Conservation (phyloP, 2,329 filamentous ascomycete species). For the Paraphoma sp. region DNA sequence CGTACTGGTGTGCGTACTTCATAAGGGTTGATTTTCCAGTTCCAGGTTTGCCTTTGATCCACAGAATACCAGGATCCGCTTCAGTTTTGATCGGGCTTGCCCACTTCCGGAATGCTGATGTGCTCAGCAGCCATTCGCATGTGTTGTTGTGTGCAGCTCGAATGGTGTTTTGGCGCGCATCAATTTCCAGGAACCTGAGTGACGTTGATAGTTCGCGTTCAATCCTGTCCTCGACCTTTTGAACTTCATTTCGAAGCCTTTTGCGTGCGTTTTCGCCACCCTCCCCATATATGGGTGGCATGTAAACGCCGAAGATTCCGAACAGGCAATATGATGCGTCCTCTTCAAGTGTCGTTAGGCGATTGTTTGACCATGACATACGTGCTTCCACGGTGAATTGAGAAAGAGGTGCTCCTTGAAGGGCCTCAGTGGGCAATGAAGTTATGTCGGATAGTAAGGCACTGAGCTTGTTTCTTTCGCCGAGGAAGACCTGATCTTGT, state of each 20-base stretch:
- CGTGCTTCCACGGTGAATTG: background rate
- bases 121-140: too few species aligned
- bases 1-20: conserved; percentile 28
- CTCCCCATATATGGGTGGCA: background rate
- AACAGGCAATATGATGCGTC: background rate
- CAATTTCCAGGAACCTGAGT: too few species aligned
- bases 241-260: background rate
- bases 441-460: background rate
- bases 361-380: background rate
- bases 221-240: too few species aligned
- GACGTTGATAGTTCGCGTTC: too few species aligned
- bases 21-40: conserved; percentile 50
- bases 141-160: too few species aligned
- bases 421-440: background rate
- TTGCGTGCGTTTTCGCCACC: background rate
- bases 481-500: background rate
- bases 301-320: background rate
- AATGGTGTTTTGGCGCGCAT: too few species aligned
- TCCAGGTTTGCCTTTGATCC: background rate
- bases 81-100: too few species aligned
- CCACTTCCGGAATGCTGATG: too few species aligned
- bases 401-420: background rate
- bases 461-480: background rate
- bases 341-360: background rate
- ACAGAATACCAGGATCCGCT: background rate